Evolutionary conservation across 2,329 filamentous ascomycete species (phyloP).

Genomic region (Mariannaea elegans): DNA sequence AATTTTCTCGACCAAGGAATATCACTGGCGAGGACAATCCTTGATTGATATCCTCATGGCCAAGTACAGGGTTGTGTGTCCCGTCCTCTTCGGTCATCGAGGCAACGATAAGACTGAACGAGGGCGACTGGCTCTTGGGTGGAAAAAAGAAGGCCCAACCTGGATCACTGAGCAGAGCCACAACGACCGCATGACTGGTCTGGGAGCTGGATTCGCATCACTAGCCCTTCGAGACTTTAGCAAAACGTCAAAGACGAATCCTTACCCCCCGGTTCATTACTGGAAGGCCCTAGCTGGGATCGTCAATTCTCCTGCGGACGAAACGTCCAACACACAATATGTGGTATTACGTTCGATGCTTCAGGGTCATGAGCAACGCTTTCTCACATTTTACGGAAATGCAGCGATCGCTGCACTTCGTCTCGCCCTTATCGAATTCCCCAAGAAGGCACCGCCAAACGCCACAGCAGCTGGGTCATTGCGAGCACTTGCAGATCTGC

Average conservation of each 20-base stretch:
- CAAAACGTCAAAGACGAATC: constrained; percentile 73
- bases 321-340: constrained; percentile 78
- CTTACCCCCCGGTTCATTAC: constrained; percentile 81
- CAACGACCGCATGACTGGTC: constrained; percentile 81
- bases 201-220: constrained; percentile 85
- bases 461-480: constrained; percentile 61
- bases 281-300: constrained; percentile 83
- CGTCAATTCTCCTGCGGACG: constrained; percentile 73
- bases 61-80: constrained; percentile 83
- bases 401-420: constrained; percentile 76
- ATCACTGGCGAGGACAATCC: constrained; percentile 71
- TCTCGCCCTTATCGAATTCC: constrained; percentile 78
- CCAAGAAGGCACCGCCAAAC: constrained; percentile 59
- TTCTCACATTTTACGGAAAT: constrained; percentile 83
- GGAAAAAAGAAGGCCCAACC: constrained; percentile 68
- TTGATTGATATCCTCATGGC: constrained; percentile 86
- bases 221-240: constrained; percentile 85
- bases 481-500: constrained; percentile 61
- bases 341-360: constrained; percentile 77
- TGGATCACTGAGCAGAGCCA: constrained; percentile 78
- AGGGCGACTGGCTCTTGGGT: constrained; percentile 76
- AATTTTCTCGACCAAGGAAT: constrained; percentile 75
- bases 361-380: constrained; percentile 75
- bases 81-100: constrained; percentile 84
- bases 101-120: constrained; percentile 77